These are phyloP conservation scores for Daucus carota DNA, from an alignment of 129 eudicot species.

Conservation along the genomic window DNA sequence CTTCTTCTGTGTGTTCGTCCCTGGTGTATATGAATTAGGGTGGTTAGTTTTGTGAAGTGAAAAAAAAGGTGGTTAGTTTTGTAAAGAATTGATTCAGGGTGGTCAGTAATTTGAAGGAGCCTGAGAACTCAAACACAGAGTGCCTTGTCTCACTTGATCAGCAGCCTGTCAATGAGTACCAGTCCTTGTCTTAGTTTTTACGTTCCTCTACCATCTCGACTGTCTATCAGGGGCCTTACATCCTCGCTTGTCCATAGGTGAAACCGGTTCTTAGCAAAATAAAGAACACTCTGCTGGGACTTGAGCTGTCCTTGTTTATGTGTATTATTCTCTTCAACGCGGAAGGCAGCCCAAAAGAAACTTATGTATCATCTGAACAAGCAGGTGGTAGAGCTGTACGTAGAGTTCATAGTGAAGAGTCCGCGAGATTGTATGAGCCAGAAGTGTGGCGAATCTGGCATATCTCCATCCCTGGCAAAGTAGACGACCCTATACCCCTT, in stretches of 20 bases:
- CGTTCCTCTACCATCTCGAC: not conserved
- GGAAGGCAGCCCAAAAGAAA: slow-evolving; percentile 32
- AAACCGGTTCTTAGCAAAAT: slow-evolving; percentile 74
- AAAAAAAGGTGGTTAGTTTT: no score
- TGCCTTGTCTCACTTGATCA: no score
- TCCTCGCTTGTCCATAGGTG: slow-evolving; percentile 36
- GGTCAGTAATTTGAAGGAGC: no score
- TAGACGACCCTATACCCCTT: not conserved
- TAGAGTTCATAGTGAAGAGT: slow-evolving; percentile 72
- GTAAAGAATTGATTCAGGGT: no score
- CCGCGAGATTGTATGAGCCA: slow-evolving; percentile 90
- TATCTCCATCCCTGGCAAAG: slow-evolving; percentile 19
- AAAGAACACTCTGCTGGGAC: slow-evolving; percentile 70
- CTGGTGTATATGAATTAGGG: no score
- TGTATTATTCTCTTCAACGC: slow-evolving; percentile 48
- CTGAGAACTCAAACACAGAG: no score
- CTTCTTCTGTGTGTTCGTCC: no score
- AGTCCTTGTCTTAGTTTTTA: no score
- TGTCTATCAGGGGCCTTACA: not conserved
- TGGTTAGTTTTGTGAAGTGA: no score
- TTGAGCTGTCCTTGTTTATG: slow-evolving; percentile 47
- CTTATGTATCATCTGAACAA: slow-evolving; percentile 29
- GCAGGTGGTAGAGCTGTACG: slow-evolving; percentile 59
- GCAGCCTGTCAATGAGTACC: no score
- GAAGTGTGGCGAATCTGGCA: slow-evolving; percentile 77